Percentiles rank a stretch among this genome's conserved stretches.
Evolutionary conservation across 2,329 filamentous ascomycete genomes (phyloP).

Genomic region (Reticulascus tulasneorum): DNA sequence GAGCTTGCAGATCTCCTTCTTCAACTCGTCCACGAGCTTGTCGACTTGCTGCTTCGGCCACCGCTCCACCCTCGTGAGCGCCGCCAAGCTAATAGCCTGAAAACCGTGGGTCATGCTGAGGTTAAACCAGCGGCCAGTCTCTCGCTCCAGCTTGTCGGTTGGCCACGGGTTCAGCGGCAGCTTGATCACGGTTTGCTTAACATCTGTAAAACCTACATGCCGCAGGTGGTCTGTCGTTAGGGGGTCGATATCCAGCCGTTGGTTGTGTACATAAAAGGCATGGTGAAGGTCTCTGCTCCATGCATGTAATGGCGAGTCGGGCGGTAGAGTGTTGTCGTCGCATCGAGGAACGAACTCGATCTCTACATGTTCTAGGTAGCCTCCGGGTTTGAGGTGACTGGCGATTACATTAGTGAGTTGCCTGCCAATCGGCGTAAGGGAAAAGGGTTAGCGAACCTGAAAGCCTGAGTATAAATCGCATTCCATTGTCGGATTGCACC

Average conservation of each 20-base stretch:
- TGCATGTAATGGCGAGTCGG: constrained; percentile 53
- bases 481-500: constrained; percentile 77
- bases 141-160: constrained; percentile 57
- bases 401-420: constrained; percentile 16
- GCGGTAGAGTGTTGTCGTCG: constrained; percentile 59
- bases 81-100: constrained; percentile 67
- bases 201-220: constrained; percentile 73
- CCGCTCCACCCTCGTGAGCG: constrained; percentile 60
- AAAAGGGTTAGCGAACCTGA: constrained; percentile 3
- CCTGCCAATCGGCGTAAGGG: neutral
- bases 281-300: constrained; percentile 69
- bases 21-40: constrained; percentile 58
- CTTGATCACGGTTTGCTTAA: constrained; percentile 64
- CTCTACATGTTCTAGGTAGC: constrained; percentile 82
- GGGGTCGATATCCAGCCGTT: constrained; percentile 58
- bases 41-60: constrained; percentile 62
- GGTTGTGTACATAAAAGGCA: constrained; percentile 62
- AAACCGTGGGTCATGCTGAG: constrained; percentile 70
- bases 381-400: constrained; percentile 75
- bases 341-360: constrained; percentile 77
- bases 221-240: constrained; percentile 57
- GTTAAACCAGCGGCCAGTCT: constrained; percentile 80
- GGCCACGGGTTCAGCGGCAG: constrained; percentile 75
- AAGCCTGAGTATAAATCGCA: constrained; percentile 62
- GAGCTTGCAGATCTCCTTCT: constrained; percentile 64